Percentiles rank a stretch among this genome's conserved stretches.
Evolutionary conservation across 257 asterid genomes (phyloP).

Genomic region (Anisodus acutangulus): DNA sequence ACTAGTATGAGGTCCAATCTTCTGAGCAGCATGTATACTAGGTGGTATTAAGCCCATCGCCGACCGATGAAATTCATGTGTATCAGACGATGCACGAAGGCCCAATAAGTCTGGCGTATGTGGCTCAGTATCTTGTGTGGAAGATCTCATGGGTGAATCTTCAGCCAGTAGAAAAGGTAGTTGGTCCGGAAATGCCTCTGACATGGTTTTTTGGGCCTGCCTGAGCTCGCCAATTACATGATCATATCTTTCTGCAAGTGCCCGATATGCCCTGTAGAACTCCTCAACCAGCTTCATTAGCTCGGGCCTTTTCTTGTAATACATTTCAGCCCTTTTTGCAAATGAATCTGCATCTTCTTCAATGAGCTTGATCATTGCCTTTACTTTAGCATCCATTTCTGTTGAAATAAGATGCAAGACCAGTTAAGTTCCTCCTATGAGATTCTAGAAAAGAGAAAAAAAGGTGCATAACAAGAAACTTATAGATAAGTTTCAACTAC

Average conservation of each 20-base stretch:
- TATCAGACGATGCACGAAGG: constrained; percentile 44
- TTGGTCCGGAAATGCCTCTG: constrained; percentile 86
- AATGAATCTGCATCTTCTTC: constrained; percentile 32
- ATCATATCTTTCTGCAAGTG: constrained; percentile 28
- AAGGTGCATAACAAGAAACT: constrained; percentile 9
- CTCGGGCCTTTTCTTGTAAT: constrained; percentile 31
- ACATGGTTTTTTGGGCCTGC: constrained; percentile 80
- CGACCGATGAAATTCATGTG: constrained; percentile 39
- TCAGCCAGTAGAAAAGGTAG: constrained; percentile 59
- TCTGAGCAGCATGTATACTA: constrained; percentile 19
- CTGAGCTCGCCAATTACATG: constrained; percentile 86
- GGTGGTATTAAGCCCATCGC: constrained; percentile 27
- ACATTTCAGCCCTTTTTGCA: constrained; percentile 33
- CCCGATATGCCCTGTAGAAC: constrained; percentile 27
- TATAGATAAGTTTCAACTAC: neutral
- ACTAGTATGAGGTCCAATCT: constrained; percentile 34
- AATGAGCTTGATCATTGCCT: constrained; percentile 27
- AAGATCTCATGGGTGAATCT: constrained; percentile 60
- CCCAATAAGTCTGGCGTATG: constrained; percentile 39
- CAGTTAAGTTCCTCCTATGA: constrained; percentile 6
- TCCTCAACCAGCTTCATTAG: constrained; percentile 30
- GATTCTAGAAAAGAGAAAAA: constrained; percentile 7
- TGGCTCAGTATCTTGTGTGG: constrained; percentile 43
- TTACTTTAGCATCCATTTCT: constrained; percentile 29
- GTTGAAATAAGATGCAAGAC: constrained; percentile 22